Base-by-base conservation (phyloP, 805 yeast species). In the Starmerella davenportii region DNA sequence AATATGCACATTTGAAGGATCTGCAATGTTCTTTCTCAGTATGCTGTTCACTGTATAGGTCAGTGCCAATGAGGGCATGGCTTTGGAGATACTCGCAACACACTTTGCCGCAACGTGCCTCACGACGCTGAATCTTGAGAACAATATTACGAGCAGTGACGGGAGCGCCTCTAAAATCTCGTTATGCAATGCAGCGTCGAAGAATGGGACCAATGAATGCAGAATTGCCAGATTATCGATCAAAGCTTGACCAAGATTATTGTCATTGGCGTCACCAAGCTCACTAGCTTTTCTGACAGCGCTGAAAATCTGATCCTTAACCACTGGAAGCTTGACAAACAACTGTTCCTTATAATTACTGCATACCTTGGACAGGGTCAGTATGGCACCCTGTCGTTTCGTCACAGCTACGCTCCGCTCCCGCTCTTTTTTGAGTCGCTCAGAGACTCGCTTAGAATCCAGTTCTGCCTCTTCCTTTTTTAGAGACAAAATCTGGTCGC, bases 101-200 rank as follows among this genome's bases (percentile, higher is more conserved):
- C 93, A 79, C 56, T 81, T 81, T 1, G 98, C 82, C 2, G 93
- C 74, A 0, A 94, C 78, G 55, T 80, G 87, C 34, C 99, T 66
- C 50, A 90, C 69, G 1, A 90, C 94, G 0, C 95, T 72, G 47
- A 64, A 74, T n/a, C 67, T 61, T 0, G 90, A 79, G 42, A 67
- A 69, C 49, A 90, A 61, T 5, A 72, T 73, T 13, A 58, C 51
- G 24, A 67, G 49, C 17, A 79, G 53, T 0, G 68, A 60, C 2
- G 76, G 72, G 15, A 79, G 57, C 20, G 72, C 65, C 4, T 59
- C 51, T 2, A 48, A 48, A 29, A 70, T 69, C 4, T 58, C 50
- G 1, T 50, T 50, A 41, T 69, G 65, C 15, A 85, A 56, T 0
- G 61, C 51, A 2, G 49, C 42, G 44, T 69, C 66, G 50, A 90